Conservation (phyloP, 2,329 filamentous ascomycete species). For the Chalaropsis ovoidea region DNA sequence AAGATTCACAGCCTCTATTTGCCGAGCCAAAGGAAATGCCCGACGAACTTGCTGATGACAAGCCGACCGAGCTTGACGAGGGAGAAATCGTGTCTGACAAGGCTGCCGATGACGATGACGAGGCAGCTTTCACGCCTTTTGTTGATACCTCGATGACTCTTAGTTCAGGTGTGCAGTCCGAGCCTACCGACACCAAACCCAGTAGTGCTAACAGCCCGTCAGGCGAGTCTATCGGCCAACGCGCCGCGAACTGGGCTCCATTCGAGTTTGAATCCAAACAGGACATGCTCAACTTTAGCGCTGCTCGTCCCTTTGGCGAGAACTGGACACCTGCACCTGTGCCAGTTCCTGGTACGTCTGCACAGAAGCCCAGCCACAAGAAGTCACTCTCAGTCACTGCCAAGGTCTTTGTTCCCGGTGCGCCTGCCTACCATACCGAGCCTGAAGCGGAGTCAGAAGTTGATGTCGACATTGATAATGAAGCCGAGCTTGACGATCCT, state of each 20-base stretch:
- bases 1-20: slow-evolving; percentile 65
- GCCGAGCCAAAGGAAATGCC: slow-evolving; percentile 40
- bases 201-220: slow-evolving; percentile 45
- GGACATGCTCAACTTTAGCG: slow-evolving; percentile 43
- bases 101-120: slow-evolving; percentile 31
- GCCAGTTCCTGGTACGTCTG: not conserved
- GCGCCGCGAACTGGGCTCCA: slow-evolving; percentile 45
- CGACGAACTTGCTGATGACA: slow-evolving; percentile 29
- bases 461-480: slow-evolving; percentile 26
- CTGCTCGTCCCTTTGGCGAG: slow-evolving; percentile 42
- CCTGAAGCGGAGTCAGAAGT: slow-evolving; percentile 26
- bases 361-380: slow-evolving; percentile 31
- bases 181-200: slow-evolving; percentile 45
- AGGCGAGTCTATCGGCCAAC: slow-evolving; percentile 43
- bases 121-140: slow-evolving; percentile 36
- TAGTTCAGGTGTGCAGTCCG: slow-evolving; percentile 44
- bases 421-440: slow-evolving; percentile 30
- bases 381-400: slow-evolving; percentile 61
- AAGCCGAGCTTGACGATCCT: slow-evolving; percentile 19
- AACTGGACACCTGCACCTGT: slow-evolving; percentile 38
- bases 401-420: slow-evolving; percentile 53
- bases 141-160: slow-evolving; percentile 39
- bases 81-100: slow-evolving; percentile 27
- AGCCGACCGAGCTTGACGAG: slow-evolving; percentile 25
- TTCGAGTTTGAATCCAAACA: slow-evolving; percentile 48